Conservation (phyloP, 2,329 filamentous ascomycete species). For the Fusarium anguioides region DNA sequence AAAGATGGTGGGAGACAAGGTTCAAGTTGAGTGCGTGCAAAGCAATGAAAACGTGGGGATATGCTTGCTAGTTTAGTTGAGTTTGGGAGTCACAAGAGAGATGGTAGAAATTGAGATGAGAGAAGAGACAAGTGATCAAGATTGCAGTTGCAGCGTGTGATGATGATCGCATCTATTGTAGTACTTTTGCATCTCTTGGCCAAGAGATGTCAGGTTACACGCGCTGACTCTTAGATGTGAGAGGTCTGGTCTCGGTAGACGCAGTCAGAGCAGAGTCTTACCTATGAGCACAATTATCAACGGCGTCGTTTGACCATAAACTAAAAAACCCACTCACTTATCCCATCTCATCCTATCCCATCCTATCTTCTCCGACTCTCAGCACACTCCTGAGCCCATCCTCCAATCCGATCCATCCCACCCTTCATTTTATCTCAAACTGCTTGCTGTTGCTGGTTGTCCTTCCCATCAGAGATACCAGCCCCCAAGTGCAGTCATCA, state of each 20-base stretch:
- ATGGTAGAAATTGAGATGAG: no score
- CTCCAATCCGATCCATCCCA: background rate
- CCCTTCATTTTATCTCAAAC: background rate
- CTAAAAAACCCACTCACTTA: background rate
- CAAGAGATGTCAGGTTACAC: background rate
- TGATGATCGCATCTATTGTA: constrained; percentile 2
- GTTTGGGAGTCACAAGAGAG: no score
- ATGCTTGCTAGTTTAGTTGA: background rate
- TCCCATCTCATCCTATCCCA: no score
- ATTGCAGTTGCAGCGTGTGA: constrained; percentile 1
- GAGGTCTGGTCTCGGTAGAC: background rate
- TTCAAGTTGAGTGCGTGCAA: background rate
- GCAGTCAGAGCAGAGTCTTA: no score
- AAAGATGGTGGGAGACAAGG: constrained; percentile 24
- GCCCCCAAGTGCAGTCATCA: background rate
- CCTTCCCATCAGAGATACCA: background rate
- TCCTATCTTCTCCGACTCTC: background rate
- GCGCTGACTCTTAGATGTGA: background rate
- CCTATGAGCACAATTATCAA: background rate
- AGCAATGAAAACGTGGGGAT: constrained; percentile 11
- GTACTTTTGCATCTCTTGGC: background rate
- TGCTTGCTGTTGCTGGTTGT: background rate
- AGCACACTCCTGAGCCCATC: constrained; percentile 8
- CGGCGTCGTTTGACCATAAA: background rate
- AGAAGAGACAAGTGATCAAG: constrained; percentile 4